Conservation (phyloP, 2,329 filamentous ascomycete genomes). For the Arthroderma sp. region DNA sequence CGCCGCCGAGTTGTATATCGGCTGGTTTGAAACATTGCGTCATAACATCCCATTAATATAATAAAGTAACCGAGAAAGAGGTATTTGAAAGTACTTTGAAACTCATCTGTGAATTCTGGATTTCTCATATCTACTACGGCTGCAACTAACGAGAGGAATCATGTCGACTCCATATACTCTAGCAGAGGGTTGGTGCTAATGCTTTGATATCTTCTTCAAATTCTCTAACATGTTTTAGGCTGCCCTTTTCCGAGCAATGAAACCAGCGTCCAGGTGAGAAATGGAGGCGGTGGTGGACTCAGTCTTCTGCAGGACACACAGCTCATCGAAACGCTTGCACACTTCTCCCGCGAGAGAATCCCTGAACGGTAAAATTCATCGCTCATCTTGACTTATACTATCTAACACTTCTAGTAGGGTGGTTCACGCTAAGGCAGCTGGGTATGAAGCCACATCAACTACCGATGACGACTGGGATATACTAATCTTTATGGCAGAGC, state of each 20-base stretch:
- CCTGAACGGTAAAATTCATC: constrained; percentile 35
- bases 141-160: too few relatives aligned
- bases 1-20: too few relatives aligned
- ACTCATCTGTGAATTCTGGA: too few relatives aligned
- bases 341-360: constrained; percentile 50
- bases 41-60: too few relatives aligned
- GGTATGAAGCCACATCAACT: constrained; percentile 13
- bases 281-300: constrained; percentile 24
- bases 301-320: constrained; percentile 45
- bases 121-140: too few relatives aligned
- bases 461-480: background rate
- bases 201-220: too few relatives aligned
- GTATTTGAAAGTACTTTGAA: too few relatives aligned
- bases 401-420: constrained; percentile 20
- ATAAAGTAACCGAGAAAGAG: too few relatives aligned
- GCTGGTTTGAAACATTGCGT: too few relatives aligned
- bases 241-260: constrained; percentile 15
- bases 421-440: constrained; percentile 47
- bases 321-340: constrained; percentile 47
- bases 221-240: constrained; percentile 9
- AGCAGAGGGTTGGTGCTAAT: too few relatives aligned
- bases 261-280: constrained; percentile 15
- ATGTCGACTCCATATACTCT: too few relatives aligned
- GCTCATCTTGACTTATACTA: background rate
- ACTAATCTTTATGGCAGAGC: constrained; percentile 31